A percentile compares a stretch with the other conserved stretches of the same genome.
These are phyloP conservation scores for Salix udensis DNA, from an alignment of 345 rosid species.

Conservation along the genomic window DNA sequence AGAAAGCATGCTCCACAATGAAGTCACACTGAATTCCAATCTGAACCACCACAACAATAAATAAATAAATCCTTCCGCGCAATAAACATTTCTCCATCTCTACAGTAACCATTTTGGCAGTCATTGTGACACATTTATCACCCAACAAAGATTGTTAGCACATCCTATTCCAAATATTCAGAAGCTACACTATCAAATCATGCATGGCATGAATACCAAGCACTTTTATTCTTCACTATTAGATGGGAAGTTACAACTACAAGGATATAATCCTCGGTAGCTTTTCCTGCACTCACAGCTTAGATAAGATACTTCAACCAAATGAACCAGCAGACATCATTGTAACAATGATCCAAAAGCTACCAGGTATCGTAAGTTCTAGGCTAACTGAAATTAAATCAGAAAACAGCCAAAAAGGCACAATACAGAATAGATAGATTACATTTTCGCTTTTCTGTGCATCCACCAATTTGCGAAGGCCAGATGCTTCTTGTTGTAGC, in stretches of 20 bases:
- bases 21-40: background rate
- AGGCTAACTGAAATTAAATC: background rate
- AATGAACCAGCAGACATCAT: too few relatives aligned
- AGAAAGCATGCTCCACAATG: background rate
- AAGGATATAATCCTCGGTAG: too few relatives aligned
- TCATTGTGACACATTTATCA: background rate
- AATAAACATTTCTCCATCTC: background rate
- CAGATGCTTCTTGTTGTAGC: constrained; percentile 71
- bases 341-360: too few relatives aligned
- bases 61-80: background rate
- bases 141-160: too few relatives aligned
- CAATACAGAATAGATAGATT: constrained; percentile 7
- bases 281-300: too few relatives aligned
- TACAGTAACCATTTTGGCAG: background rate
- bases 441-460: constrained; percentile 61
- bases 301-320: too few relatives aligned
- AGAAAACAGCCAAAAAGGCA: background rate
- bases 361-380: too few relatives aligned
- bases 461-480: constrained; percentile 62
- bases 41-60: background rate
- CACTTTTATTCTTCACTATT: too few relatives aligned
- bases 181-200: too few relatives aligned
- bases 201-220: too few relatives aligned
- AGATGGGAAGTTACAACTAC: too few relatives aligned
- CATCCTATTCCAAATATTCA: too few relatives aligned